These are phyloP conservation scores for Lipomyces orientalis DNA, from an alignment of 805 yeast species.

Conservation along the genomic window DNA sequence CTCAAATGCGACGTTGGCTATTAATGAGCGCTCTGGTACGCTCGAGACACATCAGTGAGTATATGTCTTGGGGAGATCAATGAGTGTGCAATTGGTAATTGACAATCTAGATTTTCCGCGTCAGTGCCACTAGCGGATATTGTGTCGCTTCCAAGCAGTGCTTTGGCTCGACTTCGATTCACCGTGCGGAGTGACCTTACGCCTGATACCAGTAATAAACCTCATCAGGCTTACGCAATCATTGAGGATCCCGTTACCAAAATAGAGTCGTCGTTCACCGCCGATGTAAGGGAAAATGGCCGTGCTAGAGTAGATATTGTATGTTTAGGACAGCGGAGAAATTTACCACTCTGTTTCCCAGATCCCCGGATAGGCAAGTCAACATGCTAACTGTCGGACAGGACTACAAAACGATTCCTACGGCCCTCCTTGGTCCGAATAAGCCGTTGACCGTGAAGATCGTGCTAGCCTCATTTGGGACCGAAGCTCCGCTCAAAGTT, in stretches of 20 bases:
- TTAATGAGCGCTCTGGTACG: constrained; percentile 35
- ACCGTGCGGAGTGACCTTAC: constrained; percentile 13
- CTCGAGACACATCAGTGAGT: constrained; percentile 26
- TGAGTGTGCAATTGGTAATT: background rate
- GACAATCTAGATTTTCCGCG: constrained; percentile 17
- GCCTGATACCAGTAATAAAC: constrained; percentile 8
- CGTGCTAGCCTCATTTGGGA: constrained; percentile 44
- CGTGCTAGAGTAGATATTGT: constrained; percentile 45
- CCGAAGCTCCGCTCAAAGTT: constrained; percentile 25
- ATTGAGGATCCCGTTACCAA: constrained; percentile 40
- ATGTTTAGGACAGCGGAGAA: constrained; percentile 3
- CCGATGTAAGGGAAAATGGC: constrained; percentile 45
- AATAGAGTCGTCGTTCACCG: constrained; percentile 42
- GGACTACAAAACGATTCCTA: constrained; percentile 43
- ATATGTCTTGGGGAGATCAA: background rate
- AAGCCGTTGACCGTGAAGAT: constrained; percentile 40
- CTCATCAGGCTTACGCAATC: constrained; percentile 43
- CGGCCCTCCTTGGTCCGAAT: constrained; percentile 40
- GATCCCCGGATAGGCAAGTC: background rate
- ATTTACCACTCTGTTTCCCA: background rate
- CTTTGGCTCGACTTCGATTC: constrained; percentile 26
- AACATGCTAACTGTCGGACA: constrained; percentile 6
- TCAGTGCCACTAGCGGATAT: constrained; percentile 7
- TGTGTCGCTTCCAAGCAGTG: constrained; percentile 18
- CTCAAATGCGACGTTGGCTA: constrained; percentile 31